Conservation (phyloP, 345 rosid species). For the Carallia pectinifolia region DNA sequence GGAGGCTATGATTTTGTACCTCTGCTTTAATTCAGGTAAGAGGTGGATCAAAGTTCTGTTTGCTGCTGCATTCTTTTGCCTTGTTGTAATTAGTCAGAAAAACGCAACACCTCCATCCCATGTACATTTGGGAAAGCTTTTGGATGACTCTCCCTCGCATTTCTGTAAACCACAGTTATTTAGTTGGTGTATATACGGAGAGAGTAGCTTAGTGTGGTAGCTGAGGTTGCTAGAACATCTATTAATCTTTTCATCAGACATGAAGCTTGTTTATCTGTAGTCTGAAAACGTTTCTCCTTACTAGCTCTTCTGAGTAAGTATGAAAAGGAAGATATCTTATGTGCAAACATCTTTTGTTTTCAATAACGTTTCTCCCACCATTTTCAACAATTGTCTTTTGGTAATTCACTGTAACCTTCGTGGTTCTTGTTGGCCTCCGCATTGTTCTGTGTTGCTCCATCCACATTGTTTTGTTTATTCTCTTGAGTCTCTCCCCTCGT, state of each 20-base stretch:
- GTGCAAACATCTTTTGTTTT: no score
- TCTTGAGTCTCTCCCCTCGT: no score
- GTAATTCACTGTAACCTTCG: no score
- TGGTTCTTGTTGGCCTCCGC: no score
- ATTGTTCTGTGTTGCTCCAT: no score
- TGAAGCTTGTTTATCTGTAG: neutral
- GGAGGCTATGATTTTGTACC: neutral
- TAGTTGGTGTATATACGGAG: conserved; percentile 1
- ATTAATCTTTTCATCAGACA: conserved; percentile 18
- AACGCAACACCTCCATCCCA: neutral
- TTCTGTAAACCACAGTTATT: conserved; percentile 4
- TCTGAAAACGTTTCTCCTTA: no score
- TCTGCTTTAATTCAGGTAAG: neutral
- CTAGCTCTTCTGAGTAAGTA: no score
- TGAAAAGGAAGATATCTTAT: no score
- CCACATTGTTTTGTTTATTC: no score
- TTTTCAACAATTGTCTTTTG: no score
- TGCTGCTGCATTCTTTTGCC: neutral
- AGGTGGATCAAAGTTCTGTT: neutral
- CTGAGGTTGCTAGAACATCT: conserved; percentile 15
- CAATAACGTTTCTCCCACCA: no score
- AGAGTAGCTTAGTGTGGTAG: conserved; percentile 15
- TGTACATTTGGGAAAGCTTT: conserved; percentile 3
- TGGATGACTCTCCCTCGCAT: neutral
- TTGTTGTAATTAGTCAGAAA: conserved; percentile 11